Evolutionary conservation across 2,329 filamentous ascomycete genomes (phyloP).

Genomic region (Aspergillus bombycis): DNA sequence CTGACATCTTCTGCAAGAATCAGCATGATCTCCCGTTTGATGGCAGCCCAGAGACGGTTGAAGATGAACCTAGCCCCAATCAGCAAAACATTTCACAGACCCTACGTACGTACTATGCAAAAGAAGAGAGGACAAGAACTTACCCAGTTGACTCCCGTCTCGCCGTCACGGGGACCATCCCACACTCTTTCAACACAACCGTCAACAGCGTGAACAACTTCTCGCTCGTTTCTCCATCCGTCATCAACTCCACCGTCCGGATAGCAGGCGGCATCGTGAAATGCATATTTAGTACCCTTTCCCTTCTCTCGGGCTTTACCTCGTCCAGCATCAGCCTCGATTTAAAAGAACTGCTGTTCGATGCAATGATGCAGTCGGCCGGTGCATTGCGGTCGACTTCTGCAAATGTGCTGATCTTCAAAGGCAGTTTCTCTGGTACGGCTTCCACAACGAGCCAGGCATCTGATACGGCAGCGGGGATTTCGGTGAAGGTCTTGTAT

Average conservation of each 20-base stretch:
- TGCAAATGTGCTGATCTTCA: conserved; percentile 55
- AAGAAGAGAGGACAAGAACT: conserved; percentile 1
- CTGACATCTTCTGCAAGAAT: conserved; percentile 57
- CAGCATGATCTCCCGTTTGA: conserved; percentile 56
- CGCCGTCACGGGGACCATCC: conserved; percentile 48
- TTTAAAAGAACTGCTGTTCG: conserved; percentile 58
- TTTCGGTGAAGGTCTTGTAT: conserved; percentile 39
- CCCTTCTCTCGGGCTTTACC: conserved; percentile 44
- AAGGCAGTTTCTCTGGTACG: conserved; percentile 53
- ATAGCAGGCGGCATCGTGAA: conserved; percentile 54
- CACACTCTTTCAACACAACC: conserved; percentile 43
- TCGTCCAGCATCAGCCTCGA: conserved; percentile 53
- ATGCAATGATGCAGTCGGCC: conserved; percentile 53
- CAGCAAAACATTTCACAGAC: background rate
- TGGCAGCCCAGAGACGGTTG: conserved; percentile 60
- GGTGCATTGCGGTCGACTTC: conserved; percentile 50
- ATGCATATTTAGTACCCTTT: conserved; percentile 55
- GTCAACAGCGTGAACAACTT: conserved; percentile 52
- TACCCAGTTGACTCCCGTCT: conserved; percentile 52
- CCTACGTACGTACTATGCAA: background rate
- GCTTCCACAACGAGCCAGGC: conserved; percentile 61
- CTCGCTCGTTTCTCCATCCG: conserved; percentile 48
- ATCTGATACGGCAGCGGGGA: conserved; percentile 46
- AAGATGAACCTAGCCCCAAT: conserved; percentile 52
- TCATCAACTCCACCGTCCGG: conserved; percentile 59